Evolutionary conservation across 208 protist species (phyloP).

Genomic region (Acanthamoeba lenticulata): DNA sequence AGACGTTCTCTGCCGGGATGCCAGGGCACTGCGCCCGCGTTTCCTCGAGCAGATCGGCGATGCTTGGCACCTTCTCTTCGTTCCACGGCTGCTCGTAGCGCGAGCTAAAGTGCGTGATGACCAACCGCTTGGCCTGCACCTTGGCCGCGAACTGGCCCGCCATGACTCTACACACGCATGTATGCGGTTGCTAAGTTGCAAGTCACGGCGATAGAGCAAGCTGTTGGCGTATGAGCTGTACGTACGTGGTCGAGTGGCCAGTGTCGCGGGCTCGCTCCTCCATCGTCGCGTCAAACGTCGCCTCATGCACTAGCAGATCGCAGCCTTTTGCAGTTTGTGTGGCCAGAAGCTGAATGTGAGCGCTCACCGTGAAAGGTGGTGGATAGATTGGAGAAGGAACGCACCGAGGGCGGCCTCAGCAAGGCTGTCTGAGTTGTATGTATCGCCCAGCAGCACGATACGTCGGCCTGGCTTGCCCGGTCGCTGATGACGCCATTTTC

Average conservation of each 20-base stretch:
- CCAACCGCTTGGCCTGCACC: slow-evolving; percentile 6
- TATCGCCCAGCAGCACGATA: background rate
- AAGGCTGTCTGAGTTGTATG: background rate
- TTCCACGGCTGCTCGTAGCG: slow-evolving; percentile 10
- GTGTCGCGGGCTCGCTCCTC: background rate
- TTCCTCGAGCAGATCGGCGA: background rate
- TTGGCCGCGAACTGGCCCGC: background rate
- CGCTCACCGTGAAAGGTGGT: background rate
- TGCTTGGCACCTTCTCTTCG: background rate
- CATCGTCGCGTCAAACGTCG: background rate
- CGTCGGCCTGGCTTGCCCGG: background rate
- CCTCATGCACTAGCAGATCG: background rate
- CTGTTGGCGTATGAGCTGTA: no score
- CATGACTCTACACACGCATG: background rate
- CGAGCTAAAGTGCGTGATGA: slow-evolving; percentile 8
- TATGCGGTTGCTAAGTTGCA: background rate
- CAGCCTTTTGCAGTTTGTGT: no score
- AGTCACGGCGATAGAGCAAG: no score
- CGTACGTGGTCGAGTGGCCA: slow-evolving; percentile 2
- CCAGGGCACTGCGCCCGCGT: background rate
- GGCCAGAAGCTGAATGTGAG: no score
- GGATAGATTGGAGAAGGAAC: background rate
- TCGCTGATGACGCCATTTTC: background rate
- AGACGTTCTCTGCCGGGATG: background rate
- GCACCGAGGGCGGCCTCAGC: background rate